Evolutionary conservation across 139 green algal genomes (phyloP).

Genomic region (Ettlia oleoabundans): DNA sequence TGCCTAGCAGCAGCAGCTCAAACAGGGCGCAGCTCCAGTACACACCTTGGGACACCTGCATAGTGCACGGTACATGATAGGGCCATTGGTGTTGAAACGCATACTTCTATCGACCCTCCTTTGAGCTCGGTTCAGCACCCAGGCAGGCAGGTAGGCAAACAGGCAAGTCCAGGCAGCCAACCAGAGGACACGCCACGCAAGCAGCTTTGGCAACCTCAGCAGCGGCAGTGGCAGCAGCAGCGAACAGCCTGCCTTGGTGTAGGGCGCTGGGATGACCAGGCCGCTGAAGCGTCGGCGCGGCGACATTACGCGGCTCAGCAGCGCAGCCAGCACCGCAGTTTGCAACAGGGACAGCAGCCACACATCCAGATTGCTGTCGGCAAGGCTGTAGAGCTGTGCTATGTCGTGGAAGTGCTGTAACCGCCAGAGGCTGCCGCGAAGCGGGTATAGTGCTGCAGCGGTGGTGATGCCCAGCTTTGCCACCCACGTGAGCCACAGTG

Average conservation of each 20-base stretch:
- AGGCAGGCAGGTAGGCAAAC: background rate
- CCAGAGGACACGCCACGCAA: too few species aligned
- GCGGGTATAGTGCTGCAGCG: slow-evolving; percentile 4
- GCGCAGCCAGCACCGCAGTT: slow-evolving; percentile 2
- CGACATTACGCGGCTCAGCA: slow-evolving; percentile 27
- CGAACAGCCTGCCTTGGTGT: slow-evolving; percentile 1
- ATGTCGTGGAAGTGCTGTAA: background rate
- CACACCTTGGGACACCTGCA: slow-evolving; percentile 5
- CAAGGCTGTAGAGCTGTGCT: slow-evolving; percentile 35
- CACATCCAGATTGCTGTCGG: slow-evolving; percentile 65
- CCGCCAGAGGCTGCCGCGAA: slow-evolving; percentile 2
- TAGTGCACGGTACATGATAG: too few species aligned
- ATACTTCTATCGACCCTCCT: too few species aligned
- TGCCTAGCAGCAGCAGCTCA: slow-evolving; percentile 63
- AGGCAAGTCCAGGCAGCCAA: background rate
- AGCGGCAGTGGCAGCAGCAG: background rate
- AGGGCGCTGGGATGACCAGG: background rate
- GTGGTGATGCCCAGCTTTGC: slow-evolving; percentile 16
- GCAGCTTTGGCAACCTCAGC: background rate
- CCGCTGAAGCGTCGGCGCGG: slow-evolving; percentile 19
- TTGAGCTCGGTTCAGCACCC: too few species aligned
- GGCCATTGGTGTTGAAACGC: too few species aligned
- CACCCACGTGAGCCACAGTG: background rate
- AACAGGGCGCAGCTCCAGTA: slow-evolving; percentile 6
- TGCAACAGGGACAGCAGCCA: slow-evolving; percentile 42